Conservation (phyloP, 148 eudicot species). For the Chenopodium suecicum region DNA sequence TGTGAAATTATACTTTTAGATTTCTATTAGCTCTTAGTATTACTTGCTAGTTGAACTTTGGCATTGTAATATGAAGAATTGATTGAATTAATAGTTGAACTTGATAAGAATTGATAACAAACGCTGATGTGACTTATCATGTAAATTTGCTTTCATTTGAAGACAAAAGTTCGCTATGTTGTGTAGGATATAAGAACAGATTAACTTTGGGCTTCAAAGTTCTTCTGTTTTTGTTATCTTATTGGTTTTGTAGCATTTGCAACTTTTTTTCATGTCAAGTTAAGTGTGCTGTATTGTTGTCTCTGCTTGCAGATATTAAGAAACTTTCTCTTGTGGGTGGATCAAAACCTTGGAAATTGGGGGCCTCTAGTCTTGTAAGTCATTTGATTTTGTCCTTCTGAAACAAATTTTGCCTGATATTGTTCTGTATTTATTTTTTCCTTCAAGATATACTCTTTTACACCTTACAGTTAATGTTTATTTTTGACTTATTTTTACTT, state of each 20-base stretch:
- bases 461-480: not conserved
- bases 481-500: not conserved
- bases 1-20: not conserved
- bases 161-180: not conserved
- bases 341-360: constrained; percentile 89
- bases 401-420: not conserved
- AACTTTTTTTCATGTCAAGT: not conserved
- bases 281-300: not conserved
- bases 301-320: constrained; percentile 56
- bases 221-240: not conserved
- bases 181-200: not conserved
- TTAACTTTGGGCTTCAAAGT: not conserved
- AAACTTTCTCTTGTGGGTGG: constrained; percentile 77
- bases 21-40: not conserved
- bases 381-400: constrained; percentile 8
- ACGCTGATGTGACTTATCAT: not conserved
- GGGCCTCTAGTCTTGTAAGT: constrained; percentile 94
- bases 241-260: not conserved
- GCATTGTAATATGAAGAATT: not conserved
- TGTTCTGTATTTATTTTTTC: not conserved
- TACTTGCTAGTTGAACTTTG: not conserved
- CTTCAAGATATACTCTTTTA: not conserved
- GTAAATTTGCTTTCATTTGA: not conserved
- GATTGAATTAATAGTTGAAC: not conserved
- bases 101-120: not conserved